Conservation (phyloP, 2,329 filamentous ascomycete species). For the Camillea tinctor region DNA sequence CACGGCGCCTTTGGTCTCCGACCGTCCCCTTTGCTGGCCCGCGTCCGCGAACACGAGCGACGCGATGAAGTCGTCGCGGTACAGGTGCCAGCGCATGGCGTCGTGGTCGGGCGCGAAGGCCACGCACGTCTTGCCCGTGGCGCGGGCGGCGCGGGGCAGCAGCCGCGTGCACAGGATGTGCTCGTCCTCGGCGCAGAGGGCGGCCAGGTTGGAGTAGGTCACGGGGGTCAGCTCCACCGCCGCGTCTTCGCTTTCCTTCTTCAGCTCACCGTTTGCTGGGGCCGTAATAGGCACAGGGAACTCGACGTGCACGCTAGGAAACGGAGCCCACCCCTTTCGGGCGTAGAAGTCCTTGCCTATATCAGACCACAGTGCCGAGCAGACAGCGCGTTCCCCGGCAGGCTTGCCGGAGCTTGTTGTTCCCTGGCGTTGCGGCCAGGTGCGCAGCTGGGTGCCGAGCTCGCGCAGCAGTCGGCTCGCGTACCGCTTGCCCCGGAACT, state of each 20-base stretch:
- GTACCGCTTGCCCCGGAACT: constrained; percentile 71
- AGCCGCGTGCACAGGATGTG: constrained; percentile 56
- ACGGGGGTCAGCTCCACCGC: constrained; percentile 40
- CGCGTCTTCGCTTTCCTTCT: constrained; percentile 15
- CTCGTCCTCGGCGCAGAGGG: constrained; percentile 65
- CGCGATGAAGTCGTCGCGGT: constrained; percentile 76
- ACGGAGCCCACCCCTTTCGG: constrained; percentile 72
- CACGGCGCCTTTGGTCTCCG: constrained; percentile 69
- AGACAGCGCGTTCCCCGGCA: constrained; percentile 41
- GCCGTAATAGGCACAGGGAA: constrained; percentile 44
- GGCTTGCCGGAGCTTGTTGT: background rate
- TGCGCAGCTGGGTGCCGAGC: constrained; percentile 47
- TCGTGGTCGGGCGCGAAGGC: constrained; percentile 68
- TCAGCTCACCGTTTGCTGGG: background rate
- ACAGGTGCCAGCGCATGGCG: constrained; percentile 73
- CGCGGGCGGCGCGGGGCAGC: constrained; percentile 27
- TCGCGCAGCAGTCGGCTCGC: constrained; percentile 73
- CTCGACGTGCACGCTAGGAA: constrained; percentile 69
- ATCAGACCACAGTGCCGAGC: constrained; percentile 83
- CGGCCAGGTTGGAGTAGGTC: constrained; percentile 57
- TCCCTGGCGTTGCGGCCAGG: constrained; percentile 32
- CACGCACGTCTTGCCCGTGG: constrained; percentile 50
- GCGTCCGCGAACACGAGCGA: constrained; percentile 53
- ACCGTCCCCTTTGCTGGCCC: constrained; percentile 37
- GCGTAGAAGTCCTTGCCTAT: constrained; percentile 84